phyloP scores from a whole-genome alignment of 2,329 filamentous ascomycete genomes.

The Colletotrichum tanaceti region DNA sequence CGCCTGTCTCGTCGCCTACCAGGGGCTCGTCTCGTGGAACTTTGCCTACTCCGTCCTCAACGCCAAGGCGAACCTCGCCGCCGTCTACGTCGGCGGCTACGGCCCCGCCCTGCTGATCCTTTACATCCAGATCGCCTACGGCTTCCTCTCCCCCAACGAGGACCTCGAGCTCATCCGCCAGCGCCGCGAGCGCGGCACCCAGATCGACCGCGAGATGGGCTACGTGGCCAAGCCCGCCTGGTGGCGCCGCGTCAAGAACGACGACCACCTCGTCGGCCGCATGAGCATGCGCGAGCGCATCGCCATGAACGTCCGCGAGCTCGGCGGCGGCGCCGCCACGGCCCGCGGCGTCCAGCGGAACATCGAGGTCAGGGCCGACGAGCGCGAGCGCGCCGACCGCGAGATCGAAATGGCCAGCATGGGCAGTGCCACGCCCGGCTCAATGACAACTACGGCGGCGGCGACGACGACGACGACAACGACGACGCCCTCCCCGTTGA shows the following conservation, averaged over 20 bases:
- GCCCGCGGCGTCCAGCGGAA: slow-evolving; percentile 55
- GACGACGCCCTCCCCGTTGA: slow-evolving; percentile 19
- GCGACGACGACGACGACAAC: too few species aligned
- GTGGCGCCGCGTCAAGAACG: slow-evolving; percentile 69
- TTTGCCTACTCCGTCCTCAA: slow-evolving; percentile 70
- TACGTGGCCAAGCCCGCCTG: slow-evolving; percentile 71
- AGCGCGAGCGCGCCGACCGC: slow-evolving; percentile 47
- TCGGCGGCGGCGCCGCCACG: slow-evolving; percentile 61
- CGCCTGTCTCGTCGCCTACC: slow-evolving; percentile 68
- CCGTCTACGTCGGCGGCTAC: slow-evolving; percentile 74
- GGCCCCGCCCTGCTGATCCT: slow-evolving; percentile 68
- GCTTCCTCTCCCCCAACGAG: slow-evolving; percentile 75
- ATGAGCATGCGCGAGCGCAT: slow-evolving; percentile 64
- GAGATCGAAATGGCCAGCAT: slow-evolving; percentile 56
- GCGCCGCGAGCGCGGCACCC: slow-evolving; percentile 66
- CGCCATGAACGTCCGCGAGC: slow-evolving; percentile 65
- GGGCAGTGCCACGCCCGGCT: slow-evolving; percentile 42
- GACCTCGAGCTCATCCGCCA: slow-evolving; percentile 75
- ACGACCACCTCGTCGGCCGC: slow-evolving; percentile 52
- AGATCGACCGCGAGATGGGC: slow-evolving; percentile 70
- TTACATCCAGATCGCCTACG: slow-evolving; percentile 63
- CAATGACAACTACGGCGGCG: too few species aligned
- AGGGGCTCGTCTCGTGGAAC: slow-evolving; percentile 67
- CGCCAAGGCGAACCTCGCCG: slow-evolving; percentile 61
- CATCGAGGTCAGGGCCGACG: slow-evolving; percentile 51